Evolutionary conservation across 1,284 basidiomycete genomes (phyloP), one percentile per base, ranked within the genome.

Genomic region (Malassezia yamatoensis): DNA sequence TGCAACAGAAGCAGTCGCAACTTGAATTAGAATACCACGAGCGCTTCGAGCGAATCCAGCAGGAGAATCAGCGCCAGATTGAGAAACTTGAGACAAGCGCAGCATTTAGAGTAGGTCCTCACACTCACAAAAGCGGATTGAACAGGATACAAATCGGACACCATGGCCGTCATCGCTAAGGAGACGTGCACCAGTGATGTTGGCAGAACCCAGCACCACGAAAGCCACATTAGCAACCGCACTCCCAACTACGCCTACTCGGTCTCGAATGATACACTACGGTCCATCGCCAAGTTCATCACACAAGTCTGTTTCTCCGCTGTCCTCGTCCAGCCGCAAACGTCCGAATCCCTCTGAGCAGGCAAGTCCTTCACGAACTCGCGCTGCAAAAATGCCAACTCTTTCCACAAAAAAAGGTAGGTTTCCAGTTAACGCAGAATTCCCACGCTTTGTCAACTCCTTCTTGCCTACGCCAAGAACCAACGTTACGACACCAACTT

Each of bases 61-160:
- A 60, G 34, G 66, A 68, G 5, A 62, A 68, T 34, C 54, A 62
- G 47, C 46, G 61, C 5, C 59, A 55, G 21, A 53, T 68, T 8
- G 62, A 66, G 24, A 55, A 60, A 13, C 59, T 68, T 9, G 66
- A 68, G 42, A 66, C 66, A 16, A 60, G 59, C 20, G 60, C 63
- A 8, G 61, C 66, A 20, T 68, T 68, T 32, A 54, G 66, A 24
- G 58, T 54, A 42, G 12, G 52, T 54, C 18, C 36, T 11, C n/a
- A 7, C 6, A 7, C 52, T 54, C 11, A 54, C 32, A 1, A 13
- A 33, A 54, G 52, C 55, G 66, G 32, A 65, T 68, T 37, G 66
- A 68, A 37, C 66, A 68, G 52, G 66, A 68, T 37, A 64, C 66
- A 5, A 63, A 56, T 36, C 60, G 64, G 9, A 60, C 61, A 11